Percentiles rank a stretch among this genome's conserved stretches.
phyloP scores from a whole-genome alignment of 805 yeast species.

The Saitoella complicata region DNA sequence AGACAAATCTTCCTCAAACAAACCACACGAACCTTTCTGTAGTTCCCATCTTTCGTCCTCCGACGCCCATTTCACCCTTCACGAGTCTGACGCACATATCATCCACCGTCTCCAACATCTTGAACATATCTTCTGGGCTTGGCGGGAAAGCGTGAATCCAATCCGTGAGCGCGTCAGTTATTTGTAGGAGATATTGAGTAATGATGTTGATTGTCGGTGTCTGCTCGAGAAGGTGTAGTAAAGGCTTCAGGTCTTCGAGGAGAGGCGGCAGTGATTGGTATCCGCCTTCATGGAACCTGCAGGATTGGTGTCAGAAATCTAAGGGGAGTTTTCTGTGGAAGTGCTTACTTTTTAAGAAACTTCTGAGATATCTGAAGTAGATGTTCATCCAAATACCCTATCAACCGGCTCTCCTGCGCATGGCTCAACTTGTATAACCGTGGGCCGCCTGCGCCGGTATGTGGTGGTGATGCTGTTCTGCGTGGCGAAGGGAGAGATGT shows the following conservation, averaged over 20 bases:
- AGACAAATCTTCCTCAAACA: constrained; percentile 24
- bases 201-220: constrained; percentile 26
- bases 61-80: background rate
- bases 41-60: too few relatives aligned
- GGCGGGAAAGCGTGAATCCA: constrained; percentile 23
- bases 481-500: constrained; percentile 1
- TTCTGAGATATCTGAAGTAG: constrained; percentile 38
- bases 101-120: constrained; percentile 21
- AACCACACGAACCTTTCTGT: constrained; percentile 23
- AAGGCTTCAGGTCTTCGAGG: constrained; percentile 29
- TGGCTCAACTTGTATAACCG: background rate
- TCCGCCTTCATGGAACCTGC: constrained; percentile 2
- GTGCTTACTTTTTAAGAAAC: constrained; percentile 22
- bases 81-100: constrained; percentile 27
- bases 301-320: constrained; percentile 1
- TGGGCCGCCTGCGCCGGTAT: background rate
- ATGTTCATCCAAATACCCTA: constrained; percentile 37
- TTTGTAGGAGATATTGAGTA: constrained; percentile 40
- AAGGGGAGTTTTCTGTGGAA: too few relatives aligned
- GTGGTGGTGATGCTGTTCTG: background rate
- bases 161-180: constrained; percentile 54
- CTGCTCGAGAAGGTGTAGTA: constrained; percentile 46
- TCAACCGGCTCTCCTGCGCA: constrained; percentile 39
- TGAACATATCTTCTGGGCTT: constrained; percentile 21
- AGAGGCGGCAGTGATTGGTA: constrained; percentile 22